Evolutionary conservation across 2,329 filamentous ascomycete species (phyloP), one percentile per base, ranked within the genome.

Genomic region (Pseudocercospora musae): DNA sequence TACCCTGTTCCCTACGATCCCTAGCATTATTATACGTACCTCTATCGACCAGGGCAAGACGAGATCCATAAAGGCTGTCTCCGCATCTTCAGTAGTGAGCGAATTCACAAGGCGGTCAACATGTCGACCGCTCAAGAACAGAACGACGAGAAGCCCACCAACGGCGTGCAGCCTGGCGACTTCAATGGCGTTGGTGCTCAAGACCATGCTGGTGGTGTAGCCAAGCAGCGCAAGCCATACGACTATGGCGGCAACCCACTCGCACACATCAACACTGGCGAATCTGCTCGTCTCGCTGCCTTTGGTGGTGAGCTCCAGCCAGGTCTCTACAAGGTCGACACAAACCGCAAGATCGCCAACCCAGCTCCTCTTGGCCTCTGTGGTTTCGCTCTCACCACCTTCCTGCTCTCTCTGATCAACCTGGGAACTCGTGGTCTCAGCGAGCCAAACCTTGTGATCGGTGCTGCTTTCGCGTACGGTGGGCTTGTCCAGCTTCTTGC

Each of bases 371-470:
- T 87, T 21, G 85, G 85, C 60, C 79, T 87, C 52, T 82, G 84
- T 56, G 85, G 84, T 76, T 89, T 89, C 75, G 85, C 86, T n/a
- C 72, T 87, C 66, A 88, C 87, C 9, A 88, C 86, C 9, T 87
- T 89, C 70, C 80, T 85, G 13, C 79, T 89, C 58, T 81, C 79
- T 4, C 69, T 78, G 54, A 80, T 82, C 74, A 82, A 82, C 68
- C 68, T 82, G 66, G 76, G 77, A 33, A 81, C 80, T 3, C 72
- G 70, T 9, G 73, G 73, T 61, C 76, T 82, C 64, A 68, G 64
- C 9, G 71, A 74, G 49, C 79, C 80, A 31, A 82, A 78, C 70
- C 68, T 82, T 21, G 80, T 82, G 49, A 76, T 82, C 57, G 80
- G 79, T 33, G 69, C 80, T 65, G 80, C 80, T 8, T 82, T 78